Evolutionary conservation across 2,329 filamentous ascomycete genomes (phyloP).

Genomic region (Pseudogymnoascus sp.): DNA sequence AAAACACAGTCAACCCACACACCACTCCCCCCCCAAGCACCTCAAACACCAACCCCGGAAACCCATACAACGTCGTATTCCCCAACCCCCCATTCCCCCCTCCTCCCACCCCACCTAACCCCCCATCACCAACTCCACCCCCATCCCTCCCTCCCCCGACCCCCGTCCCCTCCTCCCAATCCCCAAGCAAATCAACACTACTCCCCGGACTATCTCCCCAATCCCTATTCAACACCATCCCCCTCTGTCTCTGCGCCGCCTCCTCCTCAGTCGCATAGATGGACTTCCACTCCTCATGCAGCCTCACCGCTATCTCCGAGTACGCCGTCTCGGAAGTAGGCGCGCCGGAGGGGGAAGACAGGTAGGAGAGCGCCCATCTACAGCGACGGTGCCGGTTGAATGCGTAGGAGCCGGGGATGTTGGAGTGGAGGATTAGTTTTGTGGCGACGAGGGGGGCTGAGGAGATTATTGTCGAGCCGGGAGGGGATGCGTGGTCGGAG

Average conservation of each 20-base stretch:
- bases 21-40: slow-evolving; percentile 88
- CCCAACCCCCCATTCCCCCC: slow-evolving; percentile 50
- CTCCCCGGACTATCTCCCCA: slow-evolving; percentile 89
- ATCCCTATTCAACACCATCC: slow-evolving; percentile 86
- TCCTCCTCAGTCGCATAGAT: slow-evolving; percentile 51
- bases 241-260: slow-evolving; percentile 46
- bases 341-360: slow-evolving; percentile 37
- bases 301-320: slow-evolving; percentile 57
- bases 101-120: too few relatives aligned
- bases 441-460: slow-evolving; percentile 58
- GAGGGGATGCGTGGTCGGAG: too few relatives aligned
- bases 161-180: slow-evolving; percentile 65
- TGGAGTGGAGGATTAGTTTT: slow-evolving; percentile 89
- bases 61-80: slow-evolving; percentile 83
- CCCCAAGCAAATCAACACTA: slow-evolving; percentile 72
- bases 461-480: slow-evolving; percentile 41
- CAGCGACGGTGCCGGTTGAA: slow-evolving; percentile 92
- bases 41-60: slow-evolving; percentile 90
- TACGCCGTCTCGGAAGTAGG: slow-evolving; percentile 60
- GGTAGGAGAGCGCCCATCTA: slow-evolving; percentile 69
- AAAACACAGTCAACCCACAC: slow-evolving; percentile 85
- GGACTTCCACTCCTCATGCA: slow-evolving; percentile 63
- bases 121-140: slow-evolving; percentile 19
- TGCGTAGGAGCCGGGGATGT: slow-evolving; percentile 89
- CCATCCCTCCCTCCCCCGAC: slow-evolving; percentile 29